These are phyloP conservation scores for Blastomyces percursus DNA, from an alignment of 2,329 filamentous ascomycete species.

Conservation along the genomic window DNA sequence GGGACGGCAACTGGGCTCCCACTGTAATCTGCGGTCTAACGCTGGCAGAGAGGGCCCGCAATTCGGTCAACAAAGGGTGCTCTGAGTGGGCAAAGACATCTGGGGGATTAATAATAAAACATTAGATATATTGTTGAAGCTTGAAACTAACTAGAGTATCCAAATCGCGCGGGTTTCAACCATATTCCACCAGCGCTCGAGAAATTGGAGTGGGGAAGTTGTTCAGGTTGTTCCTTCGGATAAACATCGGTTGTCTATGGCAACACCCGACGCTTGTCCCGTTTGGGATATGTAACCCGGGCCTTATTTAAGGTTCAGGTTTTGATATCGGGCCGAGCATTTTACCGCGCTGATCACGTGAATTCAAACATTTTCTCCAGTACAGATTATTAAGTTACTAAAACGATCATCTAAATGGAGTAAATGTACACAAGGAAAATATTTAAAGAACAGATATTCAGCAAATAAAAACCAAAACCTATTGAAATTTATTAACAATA, in stretches of 20 bases:
- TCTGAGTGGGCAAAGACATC: not conserved
- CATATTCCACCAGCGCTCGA: not conserved
- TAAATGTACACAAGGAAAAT: not conserved
- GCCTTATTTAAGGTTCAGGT: not conserved
- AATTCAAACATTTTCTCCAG: too few relatives aligned
- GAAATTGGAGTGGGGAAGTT: not conserved
- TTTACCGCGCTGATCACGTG: not conserved
- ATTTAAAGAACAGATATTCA: not conserved
- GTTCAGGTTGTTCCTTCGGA: not conserved
- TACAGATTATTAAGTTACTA: too few relatives aligned
- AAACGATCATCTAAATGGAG: not conserved
- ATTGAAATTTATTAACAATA: not conserved
- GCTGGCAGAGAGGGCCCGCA: not conserved
- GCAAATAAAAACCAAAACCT: not conserved
- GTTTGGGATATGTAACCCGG: not conserved
- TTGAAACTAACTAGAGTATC: not conserved
- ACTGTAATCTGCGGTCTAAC: not conserved
- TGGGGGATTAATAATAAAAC: not conserved
- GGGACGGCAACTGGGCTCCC: not conserved
- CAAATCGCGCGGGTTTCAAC: not conserved
- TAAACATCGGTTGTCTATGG: conserved; percentile 13
- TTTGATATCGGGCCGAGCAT: not conserved
- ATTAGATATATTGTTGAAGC: not conserved
- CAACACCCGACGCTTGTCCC: conserved; percentile 13
- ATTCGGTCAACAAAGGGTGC: not conserved